These are phyloP conservation scores for Solanum sitiens DNA, from an alignment of 257 asterid species.

Conservation along the genomic window DNA sequence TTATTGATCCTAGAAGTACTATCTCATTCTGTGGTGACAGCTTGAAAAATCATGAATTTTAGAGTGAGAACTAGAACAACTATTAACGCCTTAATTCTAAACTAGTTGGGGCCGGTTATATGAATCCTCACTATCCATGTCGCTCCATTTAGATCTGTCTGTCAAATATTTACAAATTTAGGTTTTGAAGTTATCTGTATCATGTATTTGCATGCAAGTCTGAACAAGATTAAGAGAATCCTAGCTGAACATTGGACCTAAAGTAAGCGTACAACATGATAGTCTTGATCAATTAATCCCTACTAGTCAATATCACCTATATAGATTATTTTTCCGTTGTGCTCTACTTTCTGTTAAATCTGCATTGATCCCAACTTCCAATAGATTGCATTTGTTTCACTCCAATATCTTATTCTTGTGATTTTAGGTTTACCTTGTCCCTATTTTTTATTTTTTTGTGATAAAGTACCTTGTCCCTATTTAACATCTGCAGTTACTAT, in stretches of 20 bases:
- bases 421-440: neutral
- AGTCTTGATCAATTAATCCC: neutral
- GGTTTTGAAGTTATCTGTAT: neutral
- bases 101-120: neutral
- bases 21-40: neutral
- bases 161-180: neutral
- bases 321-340: neutral
- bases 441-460: neutral
- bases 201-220: neutral
- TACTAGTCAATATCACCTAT: neutral
- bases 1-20: neutral
- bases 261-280: neutral
- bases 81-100: neutral
- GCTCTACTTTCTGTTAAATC: neutral
- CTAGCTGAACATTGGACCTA: neutral
- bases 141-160: neutral
- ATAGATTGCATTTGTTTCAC: neutral
- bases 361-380: neutral
- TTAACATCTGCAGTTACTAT: neutral
- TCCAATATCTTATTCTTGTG: neutral
- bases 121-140: neutral
- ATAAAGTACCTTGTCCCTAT: neutral
- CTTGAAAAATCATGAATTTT: neutral
- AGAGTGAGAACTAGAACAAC: neutral
- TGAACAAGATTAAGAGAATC: neutral